A percentile compares a stretch with the other conserved stretches of the same genome.
These are phyloP conservation scores for Cladosporium sp. DNA, from an alignment of 2,329 filamentous ascomycete species.

Conservation along the genomic window DNA sequence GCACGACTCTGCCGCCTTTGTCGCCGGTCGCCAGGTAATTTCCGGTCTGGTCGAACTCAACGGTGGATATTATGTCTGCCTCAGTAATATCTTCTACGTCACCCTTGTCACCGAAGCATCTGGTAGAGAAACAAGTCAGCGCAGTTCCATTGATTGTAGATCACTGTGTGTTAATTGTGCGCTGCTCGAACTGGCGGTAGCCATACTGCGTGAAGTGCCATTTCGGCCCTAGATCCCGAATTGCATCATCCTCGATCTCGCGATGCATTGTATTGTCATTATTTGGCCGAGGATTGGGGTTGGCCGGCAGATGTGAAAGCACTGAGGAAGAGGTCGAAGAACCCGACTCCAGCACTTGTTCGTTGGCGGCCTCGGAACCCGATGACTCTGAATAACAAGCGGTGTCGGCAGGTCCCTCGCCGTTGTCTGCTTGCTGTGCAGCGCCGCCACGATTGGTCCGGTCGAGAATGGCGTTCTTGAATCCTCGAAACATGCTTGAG, in stretches of 20 bases:
- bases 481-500: slow-evolving; percentile 30
- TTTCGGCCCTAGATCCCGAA: not conserved
- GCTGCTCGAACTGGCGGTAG: slow-evolving; percentile 10
- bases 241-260: not conserved
- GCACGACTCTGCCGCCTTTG: slow-evolving; percentile 80
- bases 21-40: slow-evolving; percentile 90
- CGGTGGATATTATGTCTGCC: slow-evolving; percentile 90
- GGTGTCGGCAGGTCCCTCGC: not conserved
- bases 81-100: slow-evolving; percentile 99
- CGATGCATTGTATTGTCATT: not conserved
- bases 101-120: slow-evolving; percentile 99
- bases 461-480: slow-evolving; percentile 29
- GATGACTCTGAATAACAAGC: slow-evolving; percentile 17
- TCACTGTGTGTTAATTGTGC: not conserved
- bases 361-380: slow-evolving; percentile 12
- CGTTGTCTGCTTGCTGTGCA: slow-evolving; percentile 16
- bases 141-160: not conserved
- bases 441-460: slow-evolving; percentile 29
- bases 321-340: not conserved
- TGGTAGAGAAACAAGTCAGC: slow-evolving; percentile 43
- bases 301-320: not conserved
- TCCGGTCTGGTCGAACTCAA: slow-evolving; percentile 87
- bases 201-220: slow-evolving; percentile 30
- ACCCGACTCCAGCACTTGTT: not conserved
- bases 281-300: not conserved